Percentiles rank a stretch among this genome's conserved stretches.
Evolutionary conservation across 306 rosid genomes (phyloP).

Genomic region (Mucuna pruriens): DNA sequence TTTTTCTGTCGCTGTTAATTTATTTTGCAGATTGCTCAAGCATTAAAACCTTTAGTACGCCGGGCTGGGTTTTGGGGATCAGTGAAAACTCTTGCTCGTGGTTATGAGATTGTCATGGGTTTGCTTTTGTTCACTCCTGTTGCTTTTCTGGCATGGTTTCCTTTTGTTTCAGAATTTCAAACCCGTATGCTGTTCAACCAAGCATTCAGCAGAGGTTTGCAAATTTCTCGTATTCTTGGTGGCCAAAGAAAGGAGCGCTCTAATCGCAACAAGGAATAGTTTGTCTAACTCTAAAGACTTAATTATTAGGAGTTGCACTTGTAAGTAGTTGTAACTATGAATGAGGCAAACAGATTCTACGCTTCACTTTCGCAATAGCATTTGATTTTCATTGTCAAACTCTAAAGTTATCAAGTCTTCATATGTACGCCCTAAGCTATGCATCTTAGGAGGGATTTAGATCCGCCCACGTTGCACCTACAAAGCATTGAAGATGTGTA

Average conservation of each 20-base stretch:
- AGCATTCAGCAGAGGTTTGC: conserved; percentile 62
- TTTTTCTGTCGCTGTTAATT: neutral
- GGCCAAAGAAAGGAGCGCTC: conserved; percentile 55
- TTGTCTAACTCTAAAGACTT: conserved; percentile 1
- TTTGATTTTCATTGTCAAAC: neutral
- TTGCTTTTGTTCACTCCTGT: conserved; percentile 58
- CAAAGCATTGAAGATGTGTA: neutral
- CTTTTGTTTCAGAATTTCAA: conserved; percentile 62
- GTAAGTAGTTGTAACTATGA: conserved; percentile 41
- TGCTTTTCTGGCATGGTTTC: conserved; percentile 62
- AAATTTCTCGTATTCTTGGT: conserved; percentile 59
- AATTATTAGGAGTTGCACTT: neutral
- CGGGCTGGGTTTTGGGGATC: conserved; percentile 62
- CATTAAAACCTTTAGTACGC: conserved; percentile 44
- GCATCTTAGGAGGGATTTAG: neutral
- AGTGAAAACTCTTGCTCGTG: conserved; percentile 56
- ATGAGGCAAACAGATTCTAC: conserved; percentile 24
- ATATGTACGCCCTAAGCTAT: neutral
- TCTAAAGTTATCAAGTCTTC: neutral
- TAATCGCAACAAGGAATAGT: conserved; percentile 50
- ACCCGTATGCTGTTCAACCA: conserved; percentile 61
- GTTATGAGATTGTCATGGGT: conserved; percentile 59
- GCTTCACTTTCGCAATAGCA: neutral
- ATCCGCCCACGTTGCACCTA: neutral
- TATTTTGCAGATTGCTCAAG: conserved; percentile 50